These are phyloP conservation scores for Iris pallida DNA, from an alignment of 116 monocot genomes.

Conservation along the genomic window DNA sequence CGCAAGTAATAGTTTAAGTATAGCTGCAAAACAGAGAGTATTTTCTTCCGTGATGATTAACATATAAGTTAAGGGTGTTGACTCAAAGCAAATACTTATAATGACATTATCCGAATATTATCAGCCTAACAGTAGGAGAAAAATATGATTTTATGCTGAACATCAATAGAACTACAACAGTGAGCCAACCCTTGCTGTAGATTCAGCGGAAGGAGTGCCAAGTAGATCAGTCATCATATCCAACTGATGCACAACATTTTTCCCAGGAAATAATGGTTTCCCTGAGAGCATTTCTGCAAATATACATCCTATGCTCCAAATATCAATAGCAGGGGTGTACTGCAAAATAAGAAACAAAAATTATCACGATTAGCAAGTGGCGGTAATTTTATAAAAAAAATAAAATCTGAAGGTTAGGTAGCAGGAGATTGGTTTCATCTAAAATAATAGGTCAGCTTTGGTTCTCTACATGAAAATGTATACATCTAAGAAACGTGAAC, in stretches of 20 bases:
- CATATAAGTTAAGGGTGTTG: background rate
- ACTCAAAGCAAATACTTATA: background rate
- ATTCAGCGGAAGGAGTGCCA: constrained; percentile 40
- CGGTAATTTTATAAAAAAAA: background rate
- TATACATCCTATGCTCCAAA: constrained; percentile 65
- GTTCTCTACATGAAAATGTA: background rate
- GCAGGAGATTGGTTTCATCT: background rate
- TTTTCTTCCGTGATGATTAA: background rate
- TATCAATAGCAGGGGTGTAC: constrained; percentile 63
- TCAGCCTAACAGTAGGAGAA: background rate
- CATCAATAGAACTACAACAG: background rate
- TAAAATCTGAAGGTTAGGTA: background rate
- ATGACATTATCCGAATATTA: background rate
- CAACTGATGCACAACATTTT: constrained; percentile 59
- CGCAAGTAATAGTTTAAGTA: too few species aligned
- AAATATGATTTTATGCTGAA: constrained; percentile 1
- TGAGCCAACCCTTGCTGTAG: constrained; percentile 32
- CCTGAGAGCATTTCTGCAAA: constrained; percentile 53
- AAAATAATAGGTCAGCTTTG: background rate
- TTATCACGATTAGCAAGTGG: constrained; percentile 1
- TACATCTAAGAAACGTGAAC: background rate
- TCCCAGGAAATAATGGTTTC: constrained; percentile 57
- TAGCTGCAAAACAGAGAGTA: too few species aligned
- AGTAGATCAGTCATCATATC: constrained; percentile 59
- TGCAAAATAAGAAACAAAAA: constrained; percentile 18